These are phyloP conservation scores for Neopestalotiopsis rosae DNA, from an alignment of 2,329 filamentous ascomycete species.

Conservation along the genomic window DNA sequence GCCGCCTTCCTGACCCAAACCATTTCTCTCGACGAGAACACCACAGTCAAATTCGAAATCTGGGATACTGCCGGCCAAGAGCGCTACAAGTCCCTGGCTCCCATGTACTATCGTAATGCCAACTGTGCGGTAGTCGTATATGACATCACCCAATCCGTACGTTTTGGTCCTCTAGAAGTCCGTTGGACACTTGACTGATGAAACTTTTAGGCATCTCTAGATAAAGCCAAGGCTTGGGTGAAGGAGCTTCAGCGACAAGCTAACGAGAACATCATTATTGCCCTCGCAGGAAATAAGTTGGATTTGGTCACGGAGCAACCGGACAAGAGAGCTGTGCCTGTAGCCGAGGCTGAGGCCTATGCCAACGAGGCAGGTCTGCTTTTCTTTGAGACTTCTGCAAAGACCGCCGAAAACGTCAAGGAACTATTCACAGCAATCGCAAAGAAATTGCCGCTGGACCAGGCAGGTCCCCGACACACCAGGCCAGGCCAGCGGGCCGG, in stretches of 20 bases:
- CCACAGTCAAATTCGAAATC: constrained; percentile 99
- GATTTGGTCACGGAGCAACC: constrained; percentile 94
- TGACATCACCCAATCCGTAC: constrained; percentile 98
- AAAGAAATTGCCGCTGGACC: constrained; percentile 95
- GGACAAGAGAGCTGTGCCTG: constrained; percentile 90
- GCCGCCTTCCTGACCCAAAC: constrained; percentile 99
- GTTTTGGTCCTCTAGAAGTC: constrained; percentile 25
- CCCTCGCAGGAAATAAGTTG: constrained; percentile 95
- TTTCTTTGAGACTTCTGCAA: constrained; percentile 98
- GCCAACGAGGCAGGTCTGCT: constrained; percentile 90
- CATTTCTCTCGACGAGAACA: constrained; percentile 96
- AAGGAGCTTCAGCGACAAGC: constrained; percentile 98
- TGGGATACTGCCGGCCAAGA: constrained; percentile 99
- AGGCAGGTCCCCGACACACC: constrained; percentile 89
- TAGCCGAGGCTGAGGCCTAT: constrained; percentile 92
- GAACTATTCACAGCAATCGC: constrained; percentile 98
- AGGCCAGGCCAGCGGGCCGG: constrained; percentile 66
- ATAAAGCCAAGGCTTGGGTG: constrained; percentile 99
- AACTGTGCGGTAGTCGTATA: constrained; percentile 99
- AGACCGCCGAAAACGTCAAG: constrained; percentile 94
- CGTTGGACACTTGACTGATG: background rate
- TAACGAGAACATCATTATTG: constrained; percentile 99
- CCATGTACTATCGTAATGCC: constrained; percentile 99
- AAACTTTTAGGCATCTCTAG: constrained; percentile 77
- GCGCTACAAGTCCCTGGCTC: constrained; percentile 96